Evolutionary conservation across 352 stramenopile genomes (phyloP).

Genomic region (Phytopythium helicoides): DNA sequence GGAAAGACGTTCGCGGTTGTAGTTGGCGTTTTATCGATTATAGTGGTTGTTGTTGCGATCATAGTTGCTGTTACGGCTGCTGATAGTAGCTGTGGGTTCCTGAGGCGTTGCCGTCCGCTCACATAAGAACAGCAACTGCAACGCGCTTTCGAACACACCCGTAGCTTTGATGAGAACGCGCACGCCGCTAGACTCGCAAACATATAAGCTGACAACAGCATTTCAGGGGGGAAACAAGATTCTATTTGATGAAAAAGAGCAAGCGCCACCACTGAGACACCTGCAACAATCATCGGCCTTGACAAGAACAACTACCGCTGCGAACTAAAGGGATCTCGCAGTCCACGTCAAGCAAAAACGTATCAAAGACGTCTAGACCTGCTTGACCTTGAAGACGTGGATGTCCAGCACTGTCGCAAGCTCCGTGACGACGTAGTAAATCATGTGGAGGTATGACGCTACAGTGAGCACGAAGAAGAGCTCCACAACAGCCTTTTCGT

Average conservation of each 20-base stretch:
- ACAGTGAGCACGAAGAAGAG: conserved; percentile 79
- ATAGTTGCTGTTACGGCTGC: conserved; percentile 20
- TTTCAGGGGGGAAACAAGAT: background rate
- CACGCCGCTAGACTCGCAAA: background rate
- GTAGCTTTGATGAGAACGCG: background rate
- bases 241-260: background rate
- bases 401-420: conserved; percentile 75
- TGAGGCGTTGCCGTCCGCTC: conserved; percentile 44
- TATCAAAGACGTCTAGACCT: conserved; percentile 11
- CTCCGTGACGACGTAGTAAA: conserved; percentile 78
- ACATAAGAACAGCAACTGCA: conserved; percentile 24
- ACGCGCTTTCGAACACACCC: background rate
- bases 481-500: conserved; percentile 66
- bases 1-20: conserved; percentile 20
- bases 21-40: conserved; percentile 9
- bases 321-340: too few species aligned
- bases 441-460: conserved; percentile 75
- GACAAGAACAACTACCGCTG: too few species aligned
- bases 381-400: conserved; percentile 82
- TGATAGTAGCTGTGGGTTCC: conserved; percentile 34
- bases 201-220: background rate
- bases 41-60: conserved; percentile 31
- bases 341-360: background rate
- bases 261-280: background rate
- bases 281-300: background rate